Evolutionary conservation across 768 basidiomycete genomes (phyloP), one percentile per base, ranked within the genome.

Genomic region (Lentinula edodes): DNA sequence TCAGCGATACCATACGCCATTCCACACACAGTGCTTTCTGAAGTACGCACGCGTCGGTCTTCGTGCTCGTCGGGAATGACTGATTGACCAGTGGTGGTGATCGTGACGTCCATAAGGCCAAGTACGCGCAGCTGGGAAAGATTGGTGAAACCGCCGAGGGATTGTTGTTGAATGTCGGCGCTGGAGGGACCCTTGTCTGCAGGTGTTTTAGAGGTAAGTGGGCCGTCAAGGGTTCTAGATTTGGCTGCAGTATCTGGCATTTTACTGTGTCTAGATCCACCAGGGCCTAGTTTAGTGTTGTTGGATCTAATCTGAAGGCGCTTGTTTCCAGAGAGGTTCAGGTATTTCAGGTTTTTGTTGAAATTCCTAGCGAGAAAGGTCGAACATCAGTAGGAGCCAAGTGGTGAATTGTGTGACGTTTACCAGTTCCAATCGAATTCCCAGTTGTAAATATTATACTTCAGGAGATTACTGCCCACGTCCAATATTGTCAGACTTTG

Each of bases 351-450:
- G 63, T 91, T 90, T 65, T 87, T 85, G 72, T 98, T 99, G 81
- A 94, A 97, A 71, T 98, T 98, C 95, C 96, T 97, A 65, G 6
- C 45, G 5, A 52, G n/a, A 35, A 20, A 23, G 46, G n/a, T 20
- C 45, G 12, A 41, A 43, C 60, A 57, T 45, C 6, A 61, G 32
- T 28, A 10, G 62, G 6, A 60, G 38, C 34, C 35, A 54, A 8
- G 32, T 51, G 20, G 20, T 28, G 28, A 2, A 28, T 28, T 28
- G 46, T 60, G 20, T 1, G 38, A 13, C 36, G 45, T 85, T 53
- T 65, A 96, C 96, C 97, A 98, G 71, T 99, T 98, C 95, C 95
- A 98, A 75, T 99, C 97, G 72, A 95, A 98, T 71, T 96, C 93
- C 89, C 89, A 95, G 69, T 99, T 99, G 66, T 93, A 91, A 66